These are phyloP conservation scores for Syncephalastrum contaminatum DNA, from an alignment of 371 early-diverging fungal genomes.

Conservation along the genomic window DNA sequence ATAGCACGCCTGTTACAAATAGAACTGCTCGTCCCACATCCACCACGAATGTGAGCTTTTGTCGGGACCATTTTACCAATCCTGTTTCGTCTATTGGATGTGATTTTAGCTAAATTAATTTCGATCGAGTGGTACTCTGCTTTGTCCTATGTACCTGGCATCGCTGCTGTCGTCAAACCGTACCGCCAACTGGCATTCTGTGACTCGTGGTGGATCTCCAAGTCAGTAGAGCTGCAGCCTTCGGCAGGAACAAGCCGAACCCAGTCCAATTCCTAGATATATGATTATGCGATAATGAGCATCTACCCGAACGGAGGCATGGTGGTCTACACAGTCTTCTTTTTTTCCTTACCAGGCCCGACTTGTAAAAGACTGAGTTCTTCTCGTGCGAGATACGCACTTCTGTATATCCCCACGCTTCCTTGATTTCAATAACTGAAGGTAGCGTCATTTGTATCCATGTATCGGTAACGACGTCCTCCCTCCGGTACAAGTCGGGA, in stretches of 20 bases:
- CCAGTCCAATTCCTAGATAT: slow-evolving; percentile 20
- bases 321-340: not conserved
- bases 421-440: slow-evolving; percentile 4
- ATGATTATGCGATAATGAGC: not conserved
- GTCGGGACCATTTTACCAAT: too few relatives aligned
- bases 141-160: too few relatives aligned
- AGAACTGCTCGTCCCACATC: too few relatives aligned
- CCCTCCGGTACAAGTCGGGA: slow-evolving; percentile 6
- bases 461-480: slow-evolving; percentile 11
- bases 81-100: too few relatives aligned
- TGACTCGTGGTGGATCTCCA: slow-evolving; percentile 3
- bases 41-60: too few relatives aligned
- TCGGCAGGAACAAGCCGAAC: slow-evolving; percentile 12
- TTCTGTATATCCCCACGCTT: slow-evolving; percentile 10
- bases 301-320: too few relatives aligned
- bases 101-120: too few relatives aligned
- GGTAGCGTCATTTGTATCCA: slow-evolving; percentile 17
- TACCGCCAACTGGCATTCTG: not conserved
- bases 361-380: slow-evolving; percentile 14
- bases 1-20: too few relatives aligned
- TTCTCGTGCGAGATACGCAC: slow-evolving; percentile 12
- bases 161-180: too few relatives aligned
- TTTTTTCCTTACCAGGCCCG: slow-evolving; percentile 17
- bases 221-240: not conserved
- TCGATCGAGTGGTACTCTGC: too few relatives aligned